These are phyloP conservation scores for Elsinoe australis DNA, from an alignment of 2,329 filamentous ascomycete genomes.

Conservation along the genomic window DNA sequence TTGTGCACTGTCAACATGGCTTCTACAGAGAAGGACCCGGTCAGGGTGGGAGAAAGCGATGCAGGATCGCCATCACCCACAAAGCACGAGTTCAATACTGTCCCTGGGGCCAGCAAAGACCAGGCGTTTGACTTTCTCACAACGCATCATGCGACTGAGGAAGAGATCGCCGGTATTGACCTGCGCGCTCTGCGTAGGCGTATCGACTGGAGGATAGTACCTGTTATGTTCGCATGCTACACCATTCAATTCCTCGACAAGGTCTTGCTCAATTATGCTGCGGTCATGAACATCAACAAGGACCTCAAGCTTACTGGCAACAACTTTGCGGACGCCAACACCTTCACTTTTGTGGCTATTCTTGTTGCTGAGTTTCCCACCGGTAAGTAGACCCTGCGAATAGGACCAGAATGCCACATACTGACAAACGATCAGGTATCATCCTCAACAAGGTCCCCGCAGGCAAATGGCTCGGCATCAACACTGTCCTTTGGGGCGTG, in stretches of 20 bases:
- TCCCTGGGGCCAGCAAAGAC: neutral
- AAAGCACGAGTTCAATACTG: neutral
- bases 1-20: neutral
- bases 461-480: constrained; percentile 52
- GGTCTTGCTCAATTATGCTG: constrained; percentile 52
- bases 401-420: neutral
- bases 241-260: constrained; percentile 51
- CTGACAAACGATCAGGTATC: constrained; percentile 47
- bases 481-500: constrained; percentile 55
- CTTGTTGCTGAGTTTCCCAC: constrained; percentile 51
- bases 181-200: constrained; percentile 45
- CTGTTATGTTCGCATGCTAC: constrained; percentile 54
- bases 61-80: neutral
- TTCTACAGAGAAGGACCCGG: neutral
- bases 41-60: neutral
- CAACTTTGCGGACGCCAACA: constrained; percentile 30
- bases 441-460: constrained; percentile 49
- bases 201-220: constrained; percentile 53
- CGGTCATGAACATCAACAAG: constrained; percentile 54
- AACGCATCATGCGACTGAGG: constrained; percentile 1
- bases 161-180: constrained; percentile 10
- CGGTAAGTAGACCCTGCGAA: constrained; percentile 48
- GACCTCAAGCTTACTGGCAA: constrained; percentile 51
- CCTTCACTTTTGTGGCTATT: constrained; percentile 53
- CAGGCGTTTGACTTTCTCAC: constrained; percentile 2